These are phyloP conservation scores for Colletotrichum karsti DNA, from an alignment of 2,329 filamentous ascomycete species.

Conservation along the genomic window DNA sequence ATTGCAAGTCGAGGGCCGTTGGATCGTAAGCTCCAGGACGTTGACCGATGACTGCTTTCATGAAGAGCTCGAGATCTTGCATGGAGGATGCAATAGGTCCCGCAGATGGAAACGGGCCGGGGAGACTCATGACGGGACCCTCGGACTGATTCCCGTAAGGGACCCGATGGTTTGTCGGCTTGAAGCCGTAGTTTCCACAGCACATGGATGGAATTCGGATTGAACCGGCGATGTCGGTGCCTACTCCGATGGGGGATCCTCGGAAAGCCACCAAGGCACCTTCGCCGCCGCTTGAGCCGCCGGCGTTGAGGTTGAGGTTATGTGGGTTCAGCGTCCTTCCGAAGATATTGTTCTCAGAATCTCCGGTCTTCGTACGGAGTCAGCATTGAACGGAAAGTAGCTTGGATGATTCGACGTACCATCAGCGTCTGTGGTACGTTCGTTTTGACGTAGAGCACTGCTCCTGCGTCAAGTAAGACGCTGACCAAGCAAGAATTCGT, in stretches of 20 bases:
- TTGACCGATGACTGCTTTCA: background rate
- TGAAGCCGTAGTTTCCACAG: background rate
- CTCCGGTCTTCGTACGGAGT: background rate
- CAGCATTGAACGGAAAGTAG: rapidly evolving
- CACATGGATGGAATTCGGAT: background rate
- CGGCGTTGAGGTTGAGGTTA: background rate
- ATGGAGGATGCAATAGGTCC: background rate
- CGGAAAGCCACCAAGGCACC: background rate
- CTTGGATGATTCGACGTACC: background rate
- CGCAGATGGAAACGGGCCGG: background rate
- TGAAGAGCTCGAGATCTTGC: background rate
- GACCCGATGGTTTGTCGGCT: background rate
- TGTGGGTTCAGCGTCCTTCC: background rate
- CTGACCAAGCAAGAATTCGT: background rate
- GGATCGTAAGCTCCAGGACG: background rate
- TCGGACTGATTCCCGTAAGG: background rate
- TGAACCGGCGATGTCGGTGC: background rate
- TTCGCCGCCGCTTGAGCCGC: background rate
- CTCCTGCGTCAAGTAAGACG: background rate
- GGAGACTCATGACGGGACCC: background rate
- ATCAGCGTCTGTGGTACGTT: background rate
- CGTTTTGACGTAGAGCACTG: background rate
- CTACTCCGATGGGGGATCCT: background rate
- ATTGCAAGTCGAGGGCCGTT: background rate
- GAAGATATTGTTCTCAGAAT: background rate